A percentile compares a stretch with the other conserved stretches of the same genome.
phyloP scores from a whole-genome alignment of 768 basidiomycete genomes.

The Trametes cinnabarina region DNA sequence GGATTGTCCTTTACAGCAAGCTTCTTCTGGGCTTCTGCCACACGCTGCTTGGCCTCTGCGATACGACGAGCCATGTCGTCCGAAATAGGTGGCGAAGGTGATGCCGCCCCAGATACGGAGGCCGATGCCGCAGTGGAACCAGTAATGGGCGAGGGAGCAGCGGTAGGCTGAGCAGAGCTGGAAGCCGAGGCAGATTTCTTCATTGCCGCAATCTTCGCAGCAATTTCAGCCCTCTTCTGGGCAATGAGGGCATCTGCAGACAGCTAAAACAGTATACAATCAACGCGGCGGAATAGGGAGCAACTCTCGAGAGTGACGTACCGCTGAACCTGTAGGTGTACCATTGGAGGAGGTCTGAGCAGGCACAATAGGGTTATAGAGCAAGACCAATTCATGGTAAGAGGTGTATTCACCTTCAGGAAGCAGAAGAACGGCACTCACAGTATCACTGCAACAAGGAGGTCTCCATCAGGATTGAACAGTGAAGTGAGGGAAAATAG shows the following conservation, averaged over 20 bases:
- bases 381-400: constrained; percentile 52
- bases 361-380: constrained; percentile 62
- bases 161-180: constrained; percentile 21
- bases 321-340: constrained; percentile 38
- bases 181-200: constrained; percentile 36
- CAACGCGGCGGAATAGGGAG: background rate
- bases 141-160: constrained; percentile 29
- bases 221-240: constrained; percentile 80
- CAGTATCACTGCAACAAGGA: constrained; percentile 54
- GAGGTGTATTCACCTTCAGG: constrained; percentile 70
- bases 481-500: constrained; percentile 1
- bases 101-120: constrained; percentile 16
- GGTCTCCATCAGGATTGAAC: constrained; percentile 17
- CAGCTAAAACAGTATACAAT: constrained; percentile 29
- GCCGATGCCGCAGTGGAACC: constrained; percentile 27
- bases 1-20: constrained; percentile 79
- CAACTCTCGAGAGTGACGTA: constrained; percentile 21
- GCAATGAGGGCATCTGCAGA: constrained; percentile 69
- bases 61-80: constrained; percentile 72
- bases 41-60: constrained; percentile 82
- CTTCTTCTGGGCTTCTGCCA: constrained; percentile 78
- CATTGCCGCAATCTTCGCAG: constrained; percentile 82
- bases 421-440: constrained; percentile 51
- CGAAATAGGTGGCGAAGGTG: constrained; percentile 45
- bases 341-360: constrained; percentile 54